Evolutionary conservation across 2,329 filamentous ascomycete species (phyloP), one percentile per base, ranked within the genome.

Genomic region (Fusarium austroafricanum): DNA sequence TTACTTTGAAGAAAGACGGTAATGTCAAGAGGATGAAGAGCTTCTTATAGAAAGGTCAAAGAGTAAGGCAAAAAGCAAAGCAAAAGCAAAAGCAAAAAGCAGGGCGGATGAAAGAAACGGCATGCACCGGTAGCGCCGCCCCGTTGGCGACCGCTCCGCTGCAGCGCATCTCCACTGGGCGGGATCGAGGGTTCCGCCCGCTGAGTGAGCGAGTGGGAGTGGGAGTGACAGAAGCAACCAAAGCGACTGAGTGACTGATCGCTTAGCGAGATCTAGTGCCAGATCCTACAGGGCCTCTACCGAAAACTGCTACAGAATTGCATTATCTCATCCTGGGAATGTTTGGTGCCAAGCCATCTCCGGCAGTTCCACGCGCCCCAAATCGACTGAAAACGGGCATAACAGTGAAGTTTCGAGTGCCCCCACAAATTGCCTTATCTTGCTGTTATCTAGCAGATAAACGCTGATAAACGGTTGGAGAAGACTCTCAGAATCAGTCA

Each of bases 41-140:
- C 60, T 65, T 73, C 71, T 73, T 73, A 72, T 73, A 73, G 71
- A 71, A 31, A 60, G 23, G 26, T 26, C 26, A 58, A n/a, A 6
- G 12, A 31, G 29, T 31, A 31, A 31, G 14, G 40, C 17, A n/a
- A 33, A 42, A 52, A 50, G n/a, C 3, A 39, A 39, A n/a, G n/a
- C n/a, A n/a, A n/a, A n/a, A n/a, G n/a, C n/a, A n/a, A n/a, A n/a
- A n/a, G n/a, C n/a, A n/a, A n/a, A n/a, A 29, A 43, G 35, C 28
- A 47, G 39, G 44, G 51, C 29, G 42, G 29, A 54, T 46, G 17
- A 15, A 17, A 18, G 31, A 43, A 28, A 58, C 18, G 29, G 33
- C 37, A 44, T 39, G 45, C 58, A 61, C 56, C 50, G 23, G 50
- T 53, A 55, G 55, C 57, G 54, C 45, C 44, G 49, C 56, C 52